Conservation (phyloP, 225 moss, liverwort and hornwort species). For the Physcomitrellopsis africana region DNA sequence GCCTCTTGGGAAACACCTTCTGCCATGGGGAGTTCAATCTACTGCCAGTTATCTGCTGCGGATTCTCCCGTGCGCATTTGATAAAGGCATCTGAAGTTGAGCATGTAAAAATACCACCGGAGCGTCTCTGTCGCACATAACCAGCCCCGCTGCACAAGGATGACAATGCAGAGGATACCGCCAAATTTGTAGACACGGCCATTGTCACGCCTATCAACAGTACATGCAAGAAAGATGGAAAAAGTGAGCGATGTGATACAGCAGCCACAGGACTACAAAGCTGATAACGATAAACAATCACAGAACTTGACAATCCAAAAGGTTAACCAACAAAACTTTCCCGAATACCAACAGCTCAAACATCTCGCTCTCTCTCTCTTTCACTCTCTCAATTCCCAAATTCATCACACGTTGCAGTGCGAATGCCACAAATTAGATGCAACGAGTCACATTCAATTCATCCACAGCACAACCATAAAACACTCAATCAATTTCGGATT, state of each 20-base stretch:
- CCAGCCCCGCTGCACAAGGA: conserved; percentile 12
- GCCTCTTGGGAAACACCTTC: neutral
- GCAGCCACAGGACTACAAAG: neutral
- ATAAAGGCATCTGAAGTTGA: conserved; percentile 10
- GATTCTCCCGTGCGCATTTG: conserved; percentile 3
- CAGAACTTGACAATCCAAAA: neutral
- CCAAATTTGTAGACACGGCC: conserved; percentile 42
- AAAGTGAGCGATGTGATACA: conserved; percentile 10
- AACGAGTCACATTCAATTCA: too few relatives aligned
- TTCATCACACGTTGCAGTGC: too few relatives aligned
- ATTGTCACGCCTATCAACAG: conserved; percentile 14
- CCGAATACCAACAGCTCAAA: too few relatives aligned
- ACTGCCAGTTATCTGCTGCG: neutral
- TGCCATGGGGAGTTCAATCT: conserved; percentile 19
- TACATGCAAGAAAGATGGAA: neutral
- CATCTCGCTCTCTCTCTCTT: too few relatives aligned
- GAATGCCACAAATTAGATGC: too few relatives aligned
- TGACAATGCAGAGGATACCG: conserved; percentile 26
- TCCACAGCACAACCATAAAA: too few relatives aligned
- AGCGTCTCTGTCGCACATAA: conserved; percentile 29
- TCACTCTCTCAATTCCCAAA: too few relatives aligned
- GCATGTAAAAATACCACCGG: neutral
- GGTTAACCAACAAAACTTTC: too few relatives aligned
- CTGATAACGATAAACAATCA: neutral
- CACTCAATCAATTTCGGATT: too few relatives aligned